phyloP scores from a whole-genome alignment of 1,284 basidiomycete genomes.

The Porodaedalea pini region DNA sequence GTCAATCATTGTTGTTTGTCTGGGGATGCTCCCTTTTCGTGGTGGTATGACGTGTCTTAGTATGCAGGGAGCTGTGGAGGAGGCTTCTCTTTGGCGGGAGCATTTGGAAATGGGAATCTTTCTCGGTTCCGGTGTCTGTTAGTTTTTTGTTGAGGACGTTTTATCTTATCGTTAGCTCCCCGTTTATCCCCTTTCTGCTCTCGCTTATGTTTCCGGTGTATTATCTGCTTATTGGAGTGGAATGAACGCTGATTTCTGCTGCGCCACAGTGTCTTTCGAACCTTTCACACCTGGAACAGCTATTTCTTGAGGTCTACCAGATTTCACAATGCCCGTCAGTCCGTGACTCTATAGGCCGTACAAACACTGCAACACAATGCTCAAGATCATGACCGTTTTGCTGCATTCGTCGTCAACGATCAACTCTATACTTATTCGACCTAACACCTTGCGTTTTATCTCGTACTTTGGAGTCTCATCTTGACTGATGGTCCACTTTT shows the following conservation, averaged over 20 bases:
- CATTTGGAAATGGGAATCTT: not conserved
- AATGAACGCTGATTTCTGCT: conserved; percentile 4
- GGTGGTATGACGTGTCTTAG: not conserved
- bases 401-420: no score
- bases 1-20: not conserved
- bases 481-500: no score
- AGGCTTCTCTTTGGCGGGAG: not conserved
- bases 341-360: no score
- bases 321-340: no score
- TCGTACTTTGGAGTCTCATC: no score
- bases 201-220: conserved; percentile 1
- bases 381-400: no score
- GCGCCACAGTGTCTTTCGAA: not conserved
- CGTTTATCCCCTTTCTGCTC: not conserved
- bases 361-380: no score
- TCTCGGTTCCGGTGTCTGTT: not conserved
- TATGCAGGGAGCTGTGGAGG: not conserved
- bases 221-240: conserved; percentile 3
- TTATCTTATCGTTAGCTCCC: conserved; percentile 3
- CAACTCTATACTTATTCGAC: no score
- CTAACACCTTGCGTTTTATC: no score
- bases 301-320: not conserved
- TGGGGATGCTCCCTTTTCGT: not conserved
- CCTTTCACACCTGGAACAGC: not conserved
- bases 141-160: conserved; percentile 4